Evolutionary conservation across 2,329 filamentous ascomycete genomes (phyloP).

Genomic region (Fusarium piperis): DNA sequence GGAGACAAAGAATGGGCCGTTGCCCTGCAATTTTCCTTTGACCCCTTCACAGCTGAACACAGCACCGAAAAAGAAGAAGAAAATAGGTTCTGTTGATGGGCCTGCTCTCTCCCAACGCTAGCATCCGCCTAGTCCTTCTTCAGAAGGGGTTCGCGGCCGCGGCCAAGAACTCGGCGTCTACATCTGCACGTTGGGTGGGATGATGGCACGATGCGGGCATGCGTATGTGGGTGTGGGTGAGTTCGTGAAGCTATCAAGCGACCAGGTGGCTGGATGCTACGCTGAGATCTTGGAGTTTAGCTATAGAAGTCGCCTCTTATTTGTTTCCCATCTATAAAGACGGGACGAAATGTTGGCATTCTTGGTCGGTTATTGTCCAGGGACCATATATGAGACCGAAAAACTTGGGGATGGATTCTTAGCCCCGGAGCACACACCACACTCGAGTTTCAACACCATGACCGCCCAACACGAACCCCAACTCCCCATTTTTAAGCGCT

Average conservation of each 20-base stretch:
- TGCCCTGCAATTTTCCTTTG: neutral
- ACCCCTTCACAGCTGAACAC: neutral
- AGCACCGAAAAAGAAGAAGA: neutral
- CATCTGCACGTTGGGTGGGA: constrained; percentile 2
- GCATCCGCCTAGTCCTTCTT: constrained; percentile 16
- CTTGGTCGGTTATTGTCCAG: constrained; percentile 19
- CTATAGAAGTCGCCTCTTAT: constrained; percentile 12
- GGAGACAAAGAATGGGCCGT: neutral
- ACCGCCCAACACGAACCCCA: constrained; percentile 31
- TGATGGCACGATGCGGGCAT: constrained; percentile 20
- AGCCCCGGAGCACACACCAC: neutral
- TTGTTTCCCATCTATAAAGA: neutral
- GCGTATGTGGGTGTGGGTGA: neutral
- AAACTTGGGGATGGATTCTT: constrained; percentile 5
- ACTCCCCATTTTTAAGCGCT: constrained; percentile 23
- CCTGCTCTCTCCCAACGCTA: constrained; percentile 6
- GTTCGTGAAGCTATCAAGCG: neutral
- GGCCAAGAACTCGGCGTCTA: constrained; percentile 2
- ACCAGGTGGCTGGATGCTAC: neutral
- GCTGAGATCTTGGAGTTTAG: constrained; percentile 15
- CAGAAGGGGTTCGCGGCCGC: neutral
- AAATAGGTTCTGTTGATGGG: constrained; percentile 6
- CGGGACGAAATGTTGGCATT: constrained; percentile 21
- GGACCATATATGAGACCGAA: neutral
- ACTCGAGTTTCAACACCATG: constrained; percentile 25